Percentiles rank a stretch among this genome's conserved stretches.
Conservation (phyloP, 2,329 filamentous ascomycete species). For the Zymoseptoria ardabiliae region DNA sequence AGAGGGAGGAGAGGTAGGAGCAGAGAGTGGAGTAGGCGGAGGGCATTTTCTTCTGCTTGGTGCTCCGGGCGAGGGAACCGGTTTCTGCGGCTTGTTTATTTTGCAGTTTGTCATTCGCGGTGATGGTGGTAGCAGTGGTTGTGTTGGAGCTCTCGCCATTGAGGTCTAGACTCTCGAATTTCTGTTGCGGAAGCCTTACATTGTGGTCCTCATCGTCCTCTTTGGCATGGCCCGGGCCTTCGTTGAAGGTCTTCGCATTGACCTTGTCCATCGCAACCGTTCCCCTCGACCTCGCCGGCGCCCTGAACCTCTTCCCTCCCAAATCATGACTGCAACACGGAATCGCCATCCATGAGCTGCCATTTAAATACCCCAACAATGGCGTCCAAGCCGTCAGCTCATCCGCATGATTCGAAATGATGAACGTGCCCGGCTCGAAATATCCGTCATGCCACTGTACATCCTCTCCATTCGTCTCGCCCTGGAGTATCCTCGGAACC, state of each 20-base stretch:
- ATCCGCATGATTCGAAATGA: constrained; percentile 95
- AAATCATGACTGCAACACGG: constrained; percentile 92
- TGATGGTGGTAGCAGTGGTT: neutral
- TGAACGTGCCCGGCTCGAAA: constrained; percentile 69
- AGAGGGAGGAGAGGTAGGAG: constrained; percentile 65
- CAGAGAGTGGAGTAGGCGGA: constrained; percentile 82
- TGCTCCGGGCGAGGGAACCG: constrained; percentile 27
- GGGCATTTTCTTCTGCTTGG: constrained; percentile 31
- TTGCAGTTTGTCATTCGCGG: neutral
- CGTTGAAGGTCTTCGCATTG: neutral
- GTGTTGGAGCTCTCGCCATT: neutral
- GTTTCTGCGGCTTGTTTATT: constrained; percentile 26
- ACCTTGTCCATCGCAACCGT: neutral
- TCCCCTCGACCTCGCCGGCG: constrained; percentile 30
- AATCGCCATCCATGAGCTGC: constrained; percentile 81
- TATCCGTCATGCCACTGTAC: constrained; percentile 47
- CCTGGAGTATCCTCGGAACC: constrained; percentile 46
- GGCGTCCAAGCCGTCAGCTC: constrained; percentile 96
- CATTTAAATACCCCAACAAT: constrained; percentile 67
- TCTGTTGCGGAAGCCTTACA: constrained; percentile 19
- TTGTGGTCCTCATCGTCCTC: neutral
- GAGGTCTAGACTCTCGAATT: neutral
- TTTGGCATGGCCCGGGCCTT: no score
- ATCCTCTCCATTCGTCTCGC: neutral
- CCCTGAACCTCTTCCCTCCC: constrained; percentile 65